phyloP scores from a whole-genome alignment of 1,284 basidiomycete genomes.

The Thelephora terrestris region DNA sequence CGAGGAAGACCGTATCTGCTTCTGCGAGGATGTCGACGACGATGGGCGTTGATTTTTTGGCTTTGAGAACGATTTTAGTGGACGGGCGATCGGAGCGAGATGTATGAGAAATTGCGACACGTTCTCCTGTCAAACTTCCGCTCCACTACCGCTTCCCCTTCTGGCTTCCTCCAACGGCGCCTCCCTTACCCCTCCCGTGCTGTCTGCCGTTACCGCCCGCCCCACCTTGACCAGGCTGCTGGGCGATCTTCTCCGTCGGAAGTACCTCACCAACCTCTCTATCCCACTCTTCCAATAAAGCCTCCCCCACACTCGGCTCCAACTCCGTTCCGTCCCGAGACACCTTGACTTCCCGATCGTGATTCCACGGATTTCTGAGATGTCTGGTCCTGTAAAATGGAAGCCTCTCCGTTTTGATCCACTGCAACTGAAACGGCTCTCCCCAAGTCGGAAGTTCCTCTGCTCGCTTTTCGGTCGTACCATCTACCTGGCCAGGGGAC shows the following conservation, averaged over 20 bases:
- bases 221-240: too few relatives aligned
- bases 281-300: slow-evolving; percentile 73
- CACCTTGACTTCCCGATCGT: slow-evolving; percentile 84
- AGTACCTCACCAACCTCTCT: slow-evolving; percentile 1
- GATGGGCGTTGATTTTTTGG: too few relatives aligned
- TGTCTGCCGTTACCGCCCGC: too few relatives aligned
- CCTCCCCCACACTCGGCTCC: slow-evolving; percentile 71
- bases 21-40: too few relatives aligned
- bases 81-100: too few relatives aligned
- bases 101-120: too few relatives aligned
- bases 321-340: slow-evolving; percentile 90
- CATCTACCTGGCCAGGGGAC: background rate
- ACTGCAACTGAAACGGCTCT: slow-evolving; percentile 75
- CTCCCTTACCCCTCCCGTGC: too few relatives aligned
- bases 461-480: background rate
- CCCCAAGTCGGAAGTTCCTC: slow-evolving; percentile 42
- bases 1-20: too few relatives aligned
- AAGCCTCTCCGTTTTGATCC: slow-evolving; percentile 69
- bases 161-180: too few relatives aligned
- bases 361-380: slow-evolving; percentile 88
- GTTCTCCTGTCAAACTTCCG: too few relatives aligned
- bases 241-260: background rate
- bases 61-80: too few relatives aligned
- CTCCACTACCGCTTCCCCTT: too few relatives aligned
- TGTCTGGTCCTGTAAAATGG: slow-evolving; percentile 73